Percentiles rank a stretch among this genome's conserved stretches.
Evolutionary conservation across 257 asterid species (phyloP).

Genomic region (Solanum etuberosum): DNA sequence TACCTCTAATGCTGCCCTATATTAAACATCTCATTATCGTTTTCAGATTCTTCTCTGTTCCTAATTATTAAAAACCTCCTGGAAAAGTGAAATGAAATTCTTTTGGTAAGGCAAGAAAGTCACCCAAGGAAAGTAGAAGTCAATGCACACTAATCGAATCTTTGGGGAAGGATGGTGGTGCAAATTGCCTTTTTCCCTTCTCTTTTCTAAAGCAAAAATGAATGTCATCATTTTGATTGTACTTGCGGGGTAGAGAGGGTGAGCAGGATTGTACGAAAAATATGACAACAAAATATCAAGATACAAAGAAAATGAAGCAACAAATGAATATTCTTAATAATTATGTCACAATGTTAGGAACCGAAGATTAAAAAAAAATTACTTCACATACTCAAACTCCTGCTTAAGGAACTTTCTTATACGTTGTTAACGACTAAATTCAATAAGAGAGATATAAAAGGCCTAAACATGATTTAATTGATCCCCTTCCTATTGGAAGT

Average conservation of each 20-base stretch:
- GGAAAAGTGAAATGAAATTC: neutral
- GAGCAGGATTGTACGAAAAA: neutral
- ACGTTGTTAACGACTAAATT: neutral
- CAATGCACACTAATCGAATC: neutral
- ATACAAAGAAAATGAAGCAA: neutral
- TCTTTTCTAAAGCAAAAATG: neutral
- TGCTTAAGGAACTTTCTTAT: neutral
- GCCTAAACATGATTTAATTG: neutral
- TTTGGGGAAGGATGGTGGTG: neutral
- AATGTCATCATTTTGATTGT: neutral
- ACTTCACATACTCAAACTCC: neutral
- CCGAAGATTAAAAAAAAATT: neutral
- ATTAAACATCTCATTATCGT: neutral
- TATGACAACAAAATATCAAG: neutral
- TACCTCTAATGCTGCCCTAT: neutral
- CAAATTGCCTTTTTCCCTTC: neutral
- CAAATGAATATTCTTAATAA: neutral
- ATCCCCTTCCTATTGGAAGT: neutral
- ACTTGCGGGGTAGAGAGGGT: neutral
- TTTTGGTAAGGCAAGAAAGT: neutral
- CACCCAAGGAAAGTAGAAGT: neutral
- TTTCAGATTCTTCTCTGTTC: neutral
- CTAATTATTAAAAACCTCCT: neutral
- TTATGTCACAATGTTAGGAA: neutral
- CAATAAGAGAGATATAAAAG: neutral